These are phyloP conservation scores for Plenodomus lindquistii DNA, from an alignment of 2,329 filamentous ascomycete species.

Conservation along the genomic window DNA sequence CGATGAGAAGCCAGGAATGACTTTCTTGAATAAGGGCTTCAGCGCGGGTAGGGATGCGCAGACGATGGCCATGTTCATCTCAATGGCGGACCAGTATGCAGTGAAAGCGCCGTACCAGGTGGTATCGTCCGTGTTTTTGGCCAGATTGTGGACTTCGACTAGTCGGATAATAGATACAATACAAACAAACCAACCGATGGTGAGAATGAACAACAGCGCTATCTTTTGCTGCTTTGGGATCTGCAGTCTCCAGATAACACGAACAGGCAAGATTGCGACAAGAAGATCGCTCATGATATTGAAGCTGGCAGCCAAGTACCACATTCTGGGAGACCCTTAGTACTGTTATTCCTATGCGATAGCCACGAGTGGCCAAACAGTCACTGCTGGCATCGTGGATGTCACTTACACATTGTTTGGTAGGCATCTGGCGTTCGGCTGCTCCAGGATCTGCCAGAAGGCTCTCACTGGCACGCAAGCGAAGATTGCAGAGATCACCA, in stretches of 20 bases:
- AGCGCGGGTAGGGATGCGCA: slow-evolving; percentile 38
- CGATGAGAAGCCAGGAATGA: slow-evolving; percentile 25
- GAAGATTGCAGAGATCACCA: slow-evolving; percentile 18
- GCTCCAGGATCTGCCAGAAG: slow-evolving; percentile 23
- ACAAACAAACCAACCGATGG: slow-evolving; percentile 40
- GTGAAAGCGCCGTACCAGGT: slow-evolving; percentile 27
- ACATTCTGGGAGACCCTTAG: slow-evolving; percentile 13
- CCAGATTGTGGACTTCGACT: slow-evolving; percentile 17
- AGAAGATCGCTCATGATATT: slow-evolving; percentile 32
- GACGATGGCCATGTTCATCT: slow-evolving; percentile 37
- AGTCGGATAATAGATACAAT: slow-evolving; percentile 37
- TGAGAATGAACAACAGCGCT: slow-evolving; percentile 26
- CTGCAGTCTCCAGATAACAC: slow-evolving; percentile 28
- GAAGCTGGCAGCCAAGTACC: slow-evolving; percentile 24
- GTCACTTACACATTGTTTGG: slow-evolving; percentile 18
- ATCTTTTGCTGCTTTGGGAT: slow-evolving; percentile 26
- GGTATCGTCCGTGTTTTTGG: slow-evolving; percentile 19
- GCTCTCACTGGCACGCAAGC: slow-evolving; percentile 27
- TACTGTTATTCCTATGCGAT: neutral
- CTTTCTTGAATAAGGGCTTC: slow-evolving; percentile 29
- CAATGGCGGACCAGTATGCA: slow-evolving; percentile 36
- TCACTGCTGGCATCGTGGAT: neutral
- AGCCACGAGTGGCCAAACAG: neutral
- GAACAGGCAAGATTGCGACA: slow-evolving; percentile 28
- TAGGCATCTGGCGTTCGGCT: slow-evolving; percentile 20